phyloP scores from a whole-genome alignment of 2,329 filamentous ascomycete species.

The Ophiostoma tasmaniense region DNA sequence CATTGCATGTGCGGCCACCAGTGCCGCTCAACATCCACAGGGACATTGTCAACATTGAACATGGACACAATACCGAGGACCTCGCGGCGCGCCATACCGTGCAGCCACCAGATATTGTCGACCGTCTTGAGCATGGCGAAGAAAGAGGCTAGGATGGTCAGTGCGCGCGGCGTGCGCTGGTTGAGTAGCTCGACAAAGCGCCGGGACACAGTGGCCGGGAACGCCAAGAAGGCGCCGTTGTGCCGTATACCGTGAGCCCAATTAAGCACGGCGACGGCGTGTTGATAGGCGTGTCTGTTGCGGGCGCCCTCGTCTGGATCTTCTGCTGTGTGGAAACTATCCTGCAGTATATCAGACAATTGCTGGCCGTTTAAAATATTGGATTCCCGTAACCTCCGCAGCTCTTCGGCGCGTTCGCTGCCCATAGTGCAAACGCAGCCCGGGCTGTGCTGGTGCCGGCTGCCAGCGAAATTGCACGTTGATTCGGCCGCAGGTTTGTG shows the following conservation, averaged over 20 bases:
- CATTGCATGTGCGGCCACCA: constrained; percentile 57
- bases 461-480: background rate
- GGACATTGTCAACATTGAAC: constrained; percentile 47
- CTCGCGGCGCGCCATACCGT: constrained; percentile 56
- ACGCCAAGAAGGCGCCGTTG: constrained; percentile 50
- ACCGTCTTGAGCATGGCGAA: constrained; percentile 57
- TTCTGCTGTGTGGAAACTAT: constrained; percentile 22
- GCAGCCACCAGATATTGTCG: constrained; percentile 60
- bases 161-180: constrained; percentile 49
- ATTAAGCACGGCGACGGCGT: constrained; percentile 57
- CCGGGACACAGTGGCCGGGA: constrained; percentile 56
- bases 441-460: constrained; percentile 2
- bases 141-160: constrained; percentile 57
- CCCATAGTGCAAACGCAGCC: constrained; percentile 9
- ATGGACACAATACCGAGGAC: constrained; percentile 54
- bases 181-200: constrained; percentile 53
- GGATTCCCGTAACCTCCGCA: background rate
- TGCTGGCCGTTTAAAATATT: constrained; percentile 20
- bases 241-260: constrained; percentile 56
- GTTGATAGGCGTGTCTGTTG: constrained; percentile 50
- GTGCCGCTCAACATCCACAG: constrained; percentile 31
- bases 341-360: constrained; percentile 26
- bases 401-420: constrained; percentile 5
- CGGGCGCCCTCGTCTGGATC: constrained; percentile 23
- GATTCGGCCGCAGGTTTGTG: constrained; percentile 9